phyloP scores from a whole-genome alignment of 192 early-diverging fungal species.

The Backusella macrospora region DNA sequence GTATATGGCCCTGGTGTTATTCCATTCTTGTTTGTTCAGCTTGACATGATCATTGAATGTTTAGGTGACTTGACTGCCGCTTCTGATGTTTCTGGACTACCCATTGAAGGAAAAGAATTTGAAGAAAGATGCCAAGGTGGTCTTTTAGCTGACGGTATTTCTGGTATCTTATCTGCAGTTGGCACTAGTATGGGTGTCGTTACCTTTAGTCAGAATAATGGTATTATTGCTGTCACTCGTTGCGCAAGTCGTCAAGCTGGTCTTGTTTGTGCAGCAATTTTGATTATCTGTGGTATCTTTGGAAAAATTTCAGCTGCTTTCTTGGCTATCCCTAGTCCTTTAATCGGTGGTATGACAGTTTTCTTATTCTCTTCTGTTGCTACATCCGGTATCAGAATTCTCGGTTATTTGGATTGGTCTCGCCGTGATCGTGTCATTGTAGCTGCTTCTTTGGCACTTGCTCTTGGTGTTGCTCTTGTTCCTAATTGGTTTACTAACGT shows the following conservation, averaged over 20 bases:
- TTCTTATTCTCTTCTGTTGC: slow-evolving; percentile 58
- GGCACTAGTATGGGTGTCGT: slow-evolving; percentile 54
- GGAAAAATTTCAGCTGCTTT: slow-evolving; percentile 55
- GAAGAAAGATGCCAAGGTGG: slow-evolving; percentile 59
- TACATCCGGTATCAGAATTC: slow-evolving; percentile 57
- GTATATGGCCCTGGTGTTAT: slow-evolving; percentile 54
- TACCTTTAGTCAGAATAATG: slow-evolving; percentile 62
- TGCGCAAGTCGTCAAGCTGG: slow-evolving; percentile 58
- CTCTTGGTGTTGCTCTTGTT: slow-evolving; percentile 52
- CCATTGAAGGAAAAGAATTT: slow-evolving; percentile 56
- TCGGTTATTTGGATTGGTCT: slow-evolving; percentile 56
- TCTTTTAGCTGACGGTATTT: slow-evolving; percentile 53
- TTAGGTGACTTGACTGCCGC: slow-evolving; percentile 60
- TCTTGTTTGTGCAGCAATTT: slow-evolving; percentile 55
- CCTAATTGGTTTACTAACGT: slow-evolving; percentile 55
- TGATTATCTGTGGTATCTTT: slow-evolving; percentile 57
- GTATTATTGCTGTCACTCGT: slow-evolving; percentile 57
- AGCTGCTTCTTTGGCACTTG: slow-evolving; percentile 47
- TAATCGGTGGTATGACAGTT: slow-evolving; percentile 58
- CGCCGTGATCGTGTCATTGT: slow-evolving; percentile 59
- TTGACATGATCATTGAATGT: slow-evolving; percentile 50
- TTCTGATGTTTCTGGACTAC: slow-evolving; percentile 51
- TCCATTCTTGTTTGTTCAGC: slow-evolving; percentile 50
- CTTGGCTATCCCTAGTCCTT: slow-evolving; percentile 46
- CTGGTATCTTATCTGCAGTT: slow-evolving; percentile 42